Base-by-base conservation (phyloP, 306 rosid species). In the Vigna nakashimae region DNA sequence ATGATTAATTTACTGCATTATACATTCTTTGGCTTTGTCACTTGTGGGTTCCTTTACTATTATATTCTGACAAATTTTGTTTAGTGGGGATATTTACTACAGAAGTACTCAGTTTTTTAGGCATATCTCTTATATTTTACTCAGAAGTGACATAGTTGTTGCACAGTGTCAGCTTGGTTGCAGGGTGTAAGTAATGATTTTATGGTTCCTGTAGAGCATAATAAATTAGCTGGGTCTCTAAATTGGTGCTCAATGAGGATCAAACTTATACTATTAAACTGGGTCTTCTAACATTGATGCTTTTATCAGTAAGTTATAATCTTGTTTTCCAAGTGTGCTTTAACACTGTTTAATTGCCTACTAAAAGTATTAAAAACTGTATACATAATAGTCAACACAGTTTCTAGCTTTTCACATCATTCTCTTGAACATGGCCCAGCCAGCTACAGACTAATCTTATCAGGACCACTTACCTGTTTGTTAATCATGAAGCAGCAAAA, bases 401-500 rank as follows among this genome's bases (percentile, higher is more conserved):
- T 70, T 22, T 70, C 18, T 45, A 16, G 65, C 46, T 73, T 50
- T 74, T 55, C 17, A 67, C 66, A 58, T 67, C 70, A 58, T 48
- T 67, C 74, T 68, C 75, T 24, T 8, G 18, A 50, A 20, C 16
- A 42, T 36, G 71, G 58, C 43, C 65, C 80, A 36, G 26, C 43
- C 30, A 76, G 36, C 64, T 18, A 65, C 64, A 12, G 51, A 64
- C 56, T 53, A 22, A 66, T 55, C 60, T 45, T 68, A 56, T 45
- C 12, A 65, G 69, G 52, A 73, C 69, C 78, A 71, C 58, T 71
- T 52, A 26, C 62, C 55, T 62, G 26, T 72, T 53, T 72, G 58
- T 73, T 51, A 73, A 73, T 73, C 22, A 65, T 73, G 12, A 73
- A 59, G 12, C 17, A 57, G 49, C 9, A 16, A 20, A 66, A 64